These are phyloP conservation scores for Hanseniaspora meyeri DNA, from an alignment of 805 yeast species.

Conservation along the genomic window DNA sequence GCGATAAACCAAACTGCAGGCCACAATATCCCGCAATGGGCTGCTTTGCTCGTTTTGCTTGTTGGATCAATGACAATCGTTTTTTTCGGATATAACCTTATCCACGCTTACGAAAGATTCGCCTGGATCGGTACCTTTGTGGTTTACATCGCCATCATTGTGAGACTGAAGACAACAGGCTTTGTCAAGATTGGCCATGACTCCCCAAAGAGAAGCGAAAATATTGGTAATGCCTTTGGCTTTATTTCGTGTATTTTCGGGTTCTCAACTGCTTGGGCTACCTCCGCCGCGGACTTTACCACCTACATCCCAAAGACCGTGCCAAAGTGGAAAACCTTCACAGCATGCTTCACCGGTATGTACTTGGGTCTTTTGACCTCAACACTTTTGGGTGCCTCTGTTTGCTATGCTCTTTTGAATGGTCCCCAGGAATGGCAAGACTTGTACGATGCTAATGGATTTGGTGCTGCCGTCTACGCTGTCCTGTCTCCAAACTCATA, in stretches of 20 bases:
- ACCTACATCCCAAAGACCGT: slow-evolving; percentile 67
- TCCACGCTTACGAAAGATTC: slow-evolving; percentile 72
- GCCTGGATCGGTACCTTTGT: slow-evolving; percentile 75
- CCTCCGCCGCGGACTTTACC: slow-evolving; percentile 86
- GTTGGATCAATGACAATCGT: slow-evolving; percentile 57
- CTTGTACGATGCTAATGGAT: slow-evolving; percentile 41
- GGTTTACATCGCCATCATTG: slow-evolving; percentile 65
- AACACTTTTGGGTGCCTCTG: slow-evolving; percentile 75
- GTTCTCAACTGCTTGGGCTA: slow-evolving; percentile 89
- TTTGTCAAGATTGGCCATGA: slow-evolving; percentile 46
- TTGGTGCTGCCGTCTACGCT: slow-evolving; percentile 75
- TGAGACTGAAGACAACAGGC: slow-evolving; percentile 39
- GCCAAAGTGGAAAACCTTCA: slow-evolving; percentile 46
- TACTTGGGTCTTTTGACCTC: slow-evolving; percentile 57
- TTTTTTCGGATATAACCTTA: slow-evolving; percentile 74
- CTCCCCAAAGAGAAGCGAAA: slow-evolving; percentile 41
- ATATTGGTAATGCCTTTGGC: slow-evolving; percentile 68
- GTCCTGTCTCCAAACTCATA: slow-evolving; percentile 61
- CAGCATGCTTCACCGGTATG: slow-evolving; percentile 52
- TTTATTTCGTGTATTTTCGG: slow-evolving; percentile 80
- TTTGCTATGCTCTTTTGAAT: slow-evolving; percentile 54
- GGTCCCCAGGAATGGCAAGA: slow-evolving; percentile 32
- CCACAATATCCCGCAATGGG: slow-evolving; percentile 68
- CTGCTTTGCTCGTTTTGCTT: slow-evolving; percentile 66
- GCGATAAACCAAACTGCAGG: slow-evolving; percentile 45